Evolutionary conservation across 495 filamentous ascomycete species (phyloP), one percentile per base, ranked within the genome.

Genomic region (Penicillium simplicissimum): DNA sequence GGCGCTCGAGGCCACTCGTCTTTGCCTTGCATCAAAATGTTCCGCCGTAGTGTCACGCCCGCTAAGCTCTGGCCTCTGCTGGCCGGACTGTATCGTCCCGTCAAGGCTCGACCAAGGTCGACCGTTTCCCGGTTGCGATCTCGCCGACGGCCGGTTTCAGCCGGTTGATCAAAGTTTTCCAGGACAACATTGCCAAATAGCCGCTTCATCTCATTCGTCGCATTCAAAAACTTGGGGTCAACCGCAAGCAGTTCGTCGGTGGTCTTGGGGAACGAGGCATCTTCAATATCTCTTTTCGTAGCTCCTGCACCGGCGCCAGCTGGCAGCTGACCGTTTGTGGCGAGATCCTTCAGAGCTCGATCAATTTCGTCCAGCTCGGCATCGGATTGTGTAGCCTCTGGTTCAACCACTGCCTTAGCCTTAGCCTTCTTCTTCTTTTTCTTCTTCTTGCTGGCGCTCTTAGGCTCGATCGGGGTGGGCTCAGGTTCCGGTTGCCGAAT

Each of bases 191-290:
- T 88, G 0, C 95, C 95, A 75, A 99, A 99, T 3, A 99, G 76
- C 61, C 85, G 87, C 43, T 91, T 88, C 93, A 99, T 97, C 75
- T 99, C 95, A 65, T 96, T 96, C 7, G 84, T 81, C 14, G 90
- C 90, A 69, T 96, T 96, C 11, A 99, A 84, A 63, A 90, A 85
- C 61, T 88, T 84, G 1, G 89, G 84, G 48, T 95, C 92, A 57
- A 97, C 84, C 11, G 83, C 78, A 1, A 98, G 76, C 34, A 96
- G 76, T n/a, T 85, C 73, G 43, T 72, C 68, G n/a, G 74, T 74
- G 1, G 69, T 75, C 59, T 74, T 78, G 1, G 76, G 62, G 57
- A 78, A 81, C 63, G 64, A 76, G 79, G 37, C 86, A 69, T 71
- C 78, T 48, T 57, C 79, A 62, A 13, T 76, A 59, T 65, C 73